Percentiles rank a stretch among this genome's conserved stretches.
phyloP scores from a whole-genome alignment of 192 early-diverging fungal genomes.

The Oehlia diaphana region DNA sequence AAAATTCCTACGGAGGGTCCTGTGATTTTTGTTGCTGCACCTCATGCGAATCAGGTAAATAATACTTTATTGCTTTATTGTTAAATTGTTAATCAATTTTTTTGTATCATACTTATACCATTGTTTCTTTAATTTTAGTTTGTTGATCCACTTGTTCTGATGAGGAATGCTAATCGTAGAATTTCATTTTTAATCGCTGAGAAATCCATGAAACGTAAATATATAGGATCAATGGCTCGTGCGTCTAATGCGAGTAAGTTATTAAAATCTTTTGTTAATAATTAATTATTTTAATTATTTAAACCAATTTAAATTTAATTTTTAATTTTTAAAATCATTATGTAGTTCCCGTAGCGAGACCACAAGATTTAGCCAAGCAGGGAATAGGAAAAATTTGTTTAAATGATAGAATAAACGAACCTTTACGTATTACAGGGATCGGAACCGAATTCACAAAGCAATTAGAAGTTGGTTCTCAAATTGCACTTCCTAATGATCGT shows the following conservation, averaged over 20 bases:
- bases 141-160: constrained; percentile 90
- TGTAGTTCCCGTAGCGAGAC: constrained; percentile 85
- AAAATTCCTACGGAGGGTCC: constrained; percentile 85
- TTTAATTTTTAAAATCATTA: neutral
- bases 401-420: constrained; percentile 61
- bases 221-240: constrained; percentile 81
- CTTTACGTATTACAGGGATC: constrained; percentile 66
- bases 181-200: constrained; percentile 82
- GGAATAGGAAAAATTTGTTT: constrained; percentile 76
- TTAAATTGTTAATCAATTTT: neutral
- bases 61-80: neutral
- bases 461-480: constrained; percentile 60
- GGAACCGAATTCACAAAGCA: constrained; percentile 71
- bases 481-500: constrained; percentile 62
- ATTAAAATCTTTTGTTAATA: neutral
- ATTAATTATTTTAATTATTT: neutral
- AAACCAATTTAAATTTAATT: no score
- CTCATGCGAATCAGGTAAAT: constrained; percentile 73
- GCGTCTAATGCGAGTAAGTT: constrained; percentile 75
- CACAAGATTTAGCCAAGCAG: constrained; percentile 81
- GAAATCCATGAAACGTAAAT: constrained; percentile 85
- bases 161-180: constrained; percentile 72
- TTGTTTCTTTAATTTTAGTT: constrained; percentile 75
- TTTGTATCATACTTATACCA: neutral
- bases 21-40: constrained; percentile 89